Conservation (phyloP, 805 yeast species). For the Wickerhamiella brachini region DNA sequence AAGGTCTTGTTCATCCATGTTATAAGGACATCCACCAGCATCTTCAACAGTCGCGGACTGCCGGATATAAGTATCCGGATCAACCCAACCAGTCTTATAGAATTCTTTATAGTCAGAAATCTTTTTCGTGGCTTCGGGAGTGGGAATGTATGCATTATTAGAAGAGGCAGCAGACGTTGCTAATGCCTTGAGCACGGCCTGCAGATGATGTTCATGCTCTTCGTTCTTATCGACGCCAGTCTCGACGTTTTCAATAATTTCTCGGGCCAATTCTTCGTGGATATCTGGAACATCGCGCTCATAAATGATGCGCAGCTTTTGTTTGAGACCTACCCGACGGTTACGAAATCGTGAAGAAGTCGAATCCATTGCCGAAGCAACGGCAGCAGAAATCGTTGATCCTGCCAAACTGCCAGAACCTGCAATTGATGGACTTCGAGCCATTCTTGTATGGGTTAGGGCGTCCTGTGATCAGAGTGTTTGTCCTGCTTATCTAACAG, state of each 20-base stretch:
- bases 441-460: neutral
- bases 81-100: constrained; percentile 51
- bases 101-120: constrained; percentile 67
- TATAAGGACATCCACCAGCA: constrained; percentile 70
- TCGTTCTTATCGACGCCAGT: constrained; percentile 98
- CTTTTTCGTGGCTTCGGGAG: constrained; percentile 80
- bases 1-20: constrained; percentile 83
- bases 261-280: constrained; percentile 72
- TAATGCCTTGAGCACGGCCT: constrained; percentile 75
- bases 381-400: neutral
- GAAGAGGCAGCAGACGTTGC: constrained; percentile 42
- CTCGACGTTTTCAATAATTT: constrained; percentile 65
- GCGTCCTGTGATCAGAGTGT: neutral
- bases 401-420: neutral
- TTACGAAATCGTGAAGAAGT: constrained; percentile 66
- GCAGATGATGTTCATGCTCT: constrained; percentile 92
- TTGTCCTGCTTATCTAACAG: neutral
- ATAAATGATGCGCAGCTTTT: constrained; percentile 59
- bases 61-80: constrained; percentile 71
- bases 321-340: constrained; percentile 87
- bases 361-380: neutral
- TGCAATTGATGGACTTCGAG: neutral
- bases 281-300: constrained; percentile 71
- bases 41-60: constrained; percentile 95
- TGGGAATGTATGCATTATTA: constrained; percentile 59